Evolutionary conservation across 2,329 filamentous ascomycete species (phyloP), one percentile per base, ranked within the genome.

Genomic region (Paecilomyces sp.): DNA sequence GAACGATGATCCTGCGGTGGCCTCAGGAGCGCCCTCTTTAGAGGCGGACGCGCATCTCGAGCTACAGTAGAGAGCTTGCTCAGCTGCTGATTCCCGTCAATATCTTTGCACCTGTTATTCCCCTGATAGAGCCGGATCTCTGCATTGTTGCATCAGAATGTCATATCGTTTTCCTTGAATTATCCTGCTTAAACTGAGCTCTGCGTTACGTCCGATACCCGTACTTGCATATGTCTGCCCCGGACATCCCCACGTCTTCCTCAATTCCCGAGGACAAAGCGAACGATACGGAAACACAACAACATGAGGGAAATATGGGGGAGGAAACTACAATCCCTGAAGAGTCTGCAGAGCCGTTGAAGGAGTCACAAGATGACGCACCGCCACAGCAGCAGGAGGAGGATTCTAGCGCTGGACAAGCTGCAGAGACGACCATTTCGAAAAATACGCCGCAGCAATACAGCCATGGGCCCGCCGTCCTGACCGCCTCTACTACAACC

Each of bases 151-250:
- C 8, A 9, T 62, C 65, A 68, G 60, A 54, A 68, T 71, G 66
- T 67, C 63, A 64, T 65, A 65, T 68, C 66, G 61, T 61, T 65
- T 63, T 41, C 18, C 58, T 57, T 68, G 55, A 72, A 65, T 59
- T 52, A 57, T 58, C 61, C 55, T 54, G 52, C 60, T 60, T 54
- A 58, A 54, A 56, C 55, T 41, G 30, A 41, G 30, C 33, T 28
- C 41, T 47, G 30, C 55, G 30, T 56, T 50, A 55, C 54, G 55
- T 56, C 33, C 30, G 55, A 25, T 56, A 24, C 55, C 18, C 31
- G 33, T 41, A 31, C 31, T 41, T 67, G 68, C 70, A 66, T 68
- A 75, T 75, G 73, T 72, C 72, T 68, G 63, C 70, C 57, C 65
- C 65, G 64, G 70, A 67, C 64, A 50, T 47, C 15, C 54, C 62